Percentiles rank a stretch among this genome's conserved stretches.
These are phyloP conservation scores for Rhinocladiella similis DNA, from an alignment of 2,329 filamentous ascomycete genomes.

Conservation along the genomic window DNA sequence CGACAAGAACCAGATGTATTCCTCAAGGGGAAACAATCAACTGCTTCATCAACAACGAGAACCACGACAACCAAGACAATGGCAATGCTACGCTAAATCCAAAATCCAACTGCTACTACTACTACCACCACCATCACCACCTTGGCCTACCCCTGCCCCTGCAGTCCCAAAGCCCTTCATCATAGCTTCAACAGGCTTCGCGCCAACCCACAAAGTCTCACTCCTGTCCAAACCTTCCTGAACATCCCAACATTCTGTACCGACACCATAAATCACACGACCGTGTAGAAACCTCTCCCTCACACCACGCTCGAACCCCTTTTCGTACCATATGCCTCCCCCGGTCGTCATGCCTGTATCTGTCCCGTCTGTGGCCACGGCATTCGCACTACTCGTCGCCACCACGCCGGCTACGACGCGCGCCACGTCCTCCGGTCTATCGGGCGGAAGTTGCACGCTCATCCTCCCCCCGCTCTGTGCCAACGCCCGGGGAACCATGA, in stretches of 20 bases:
- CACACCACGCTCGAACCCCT: conserved; percentile 18
- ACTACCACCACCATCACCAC: background rate
- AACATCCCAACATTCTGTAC: conserved; percentile 46
- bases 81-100: conserved; percentile 18
- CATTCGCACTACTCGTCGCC: conserved; percentile 13
- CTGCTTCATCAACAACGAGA: no score
- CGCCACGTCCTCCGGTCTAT: conserved; percentile 43
- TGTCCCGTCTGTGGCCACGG: conserved; percentile 2
- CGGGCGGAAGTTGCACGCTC: conserved; percentile 41
- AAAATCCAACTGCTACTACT: conserved; percentile 19
- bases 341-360: conserved; percentile 12
- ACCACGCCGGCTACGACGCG: conserved; percentile 24
- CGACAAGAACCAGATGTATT: no score
- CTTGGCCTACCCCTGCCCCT: background rate
- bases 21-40: no score
- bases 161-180: conserved; percentile 6
- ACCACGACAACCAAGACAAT: no score
- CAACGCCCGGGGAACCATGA: conserved; percentile 42
- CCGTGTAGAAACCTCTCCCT: conserved; percentile 36
- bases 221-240: conserved; percentile 44
- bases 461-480: conserved; percentile 40
- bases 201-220: conserved; percentile 46
- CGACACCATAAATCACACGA: conserved; percentile 45
- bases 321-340: conserved; percentile 23
- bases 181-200: conserved; percentile 28